These are phyloP conservation scores for Jatropha curcas DNA, from an alignment of 345 rosid genomes.

Conservation along the genomic window DNA sequence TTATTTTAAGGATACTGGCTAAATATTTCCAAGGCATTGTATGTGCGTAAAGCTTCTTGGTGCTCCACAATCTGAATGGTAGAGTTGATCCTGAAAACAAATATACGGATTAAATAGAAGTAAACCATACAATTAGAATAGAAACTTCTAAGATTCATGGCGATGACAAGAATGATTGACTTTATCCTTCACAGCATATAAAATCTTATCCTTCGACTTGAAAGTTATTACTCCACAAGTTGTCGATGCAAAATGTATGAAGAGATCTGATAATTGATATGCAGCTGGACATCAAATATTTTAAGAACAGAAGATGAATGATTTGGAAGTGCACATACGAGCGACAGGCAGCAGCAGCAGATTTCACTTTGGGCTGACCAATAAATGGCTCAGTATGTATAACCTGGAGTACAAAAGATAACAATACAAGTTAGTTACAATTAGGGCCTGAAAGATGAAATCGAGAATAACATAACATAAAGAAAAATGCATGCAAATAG, in stretches of 20 bases:
- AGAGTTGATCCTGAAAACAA: constrained; percentile 71
- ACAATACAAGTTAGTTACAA: neutral
- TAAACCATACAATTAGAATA: neutral
- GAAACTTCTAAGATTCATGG: neutral
- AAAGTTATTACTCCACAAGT: neutral
- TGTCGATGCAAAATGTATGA: neutral
- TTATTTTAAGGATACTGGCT: constrained; percentile 71
- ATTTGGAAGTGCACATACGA: constrained; percentile 47
- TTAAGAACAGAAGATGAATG: neutral
- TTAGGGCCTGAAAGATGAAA: neutral
- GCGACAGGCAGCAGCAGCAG: constrained; percentile 86
- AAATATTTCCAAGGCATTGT: constrained; percentile 85
- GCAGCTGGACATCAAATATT: neutral
- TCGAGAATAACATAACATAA: neutral
- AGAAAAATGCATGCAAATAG: neutral
- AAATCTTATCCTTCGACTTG: constrained; percentile 4
- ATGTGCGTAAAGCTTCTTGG: constrained; percentile 74
- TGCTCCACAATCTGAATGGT: constrained; percentile 68
- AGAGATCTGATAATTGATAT: neutral
- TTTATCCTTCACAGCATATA: neutral
- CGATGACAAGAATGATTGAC: neutral
- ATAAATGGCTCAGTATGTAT: constrained; percentile 93
- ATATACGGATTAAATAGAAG: constrained; percentile 10
- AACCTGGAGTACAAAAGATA: constrained; percentile 50
- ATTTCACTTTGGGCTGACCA: constrained; percentile 87